Percentiles rank a stretch among this genome's conserved stretches.
Evolutionary conservation across 164 flowering plant species (phyloP).

Genomic region (Nymphaea thermarum): DNA sequence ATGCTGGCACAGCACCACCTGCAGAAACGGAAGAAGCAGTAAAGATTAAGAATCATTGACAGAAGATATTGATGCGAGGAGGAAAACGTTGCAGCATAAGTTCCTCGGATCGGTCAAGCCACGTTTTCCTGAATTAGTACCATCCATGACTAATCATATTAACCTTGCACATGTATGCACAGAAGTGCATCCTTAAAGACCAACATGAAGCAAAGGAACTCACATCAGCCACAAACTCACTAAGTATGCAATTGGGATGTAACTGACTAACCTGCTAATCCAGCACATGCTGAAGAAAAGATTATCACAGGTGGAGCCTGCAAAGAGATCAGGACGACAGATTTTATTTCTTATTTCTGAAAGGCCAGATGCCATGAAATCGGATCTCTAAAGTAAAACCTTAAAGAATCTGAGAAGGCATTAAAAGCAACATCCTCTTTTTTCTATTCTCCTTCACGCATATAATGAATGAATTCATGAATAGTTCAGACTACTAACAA

Average conservation of each 20-base stretch:
- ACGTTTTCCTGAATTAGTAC: too few species aligned
- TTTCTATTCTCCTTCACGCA: too few species aligned
- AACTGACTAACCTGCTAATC: conserved; percentile 57
- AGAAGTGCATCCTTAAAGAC: too few species aligned
- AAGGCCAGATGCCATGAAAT: too few species aligned
- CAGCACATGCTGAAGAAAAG: conserved; percentile 93
- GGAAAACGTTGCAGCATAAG: not conserved
- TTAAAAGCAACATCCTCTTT: not conserved
- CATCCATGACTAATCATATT: too few species aligned
- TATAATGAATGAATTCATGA: too few species aligned
- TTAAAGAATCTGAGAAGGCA: not conserved
- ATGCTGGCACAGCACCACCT: conserved; percentile 93
- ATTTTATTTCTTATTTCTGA: not conserved
- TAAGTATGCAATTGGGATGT: not conserved
- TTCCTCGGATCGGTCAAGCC: too few species aligned
- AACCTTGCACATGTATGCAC: too few species aligned
- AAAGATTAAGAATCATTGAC: not conserved
- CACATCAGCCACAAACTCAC: too few species aligned
- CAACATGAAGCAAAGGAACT: too few species aligned
- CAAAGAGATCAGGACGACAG: conserved; percentile 14
- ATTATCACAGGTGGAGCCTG: conserved; percentile 98
- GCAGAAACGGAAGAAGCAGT: conserved; percentile 10
- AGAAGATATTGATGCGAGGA: not conserved
- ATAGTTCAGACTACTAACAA: too few species aligned
- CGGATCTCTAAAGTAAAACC: too few species aligned